phyloP scores from a whole-genome alignment of 169 alveolate species.

The Toxoplasma gondii region DNA sequence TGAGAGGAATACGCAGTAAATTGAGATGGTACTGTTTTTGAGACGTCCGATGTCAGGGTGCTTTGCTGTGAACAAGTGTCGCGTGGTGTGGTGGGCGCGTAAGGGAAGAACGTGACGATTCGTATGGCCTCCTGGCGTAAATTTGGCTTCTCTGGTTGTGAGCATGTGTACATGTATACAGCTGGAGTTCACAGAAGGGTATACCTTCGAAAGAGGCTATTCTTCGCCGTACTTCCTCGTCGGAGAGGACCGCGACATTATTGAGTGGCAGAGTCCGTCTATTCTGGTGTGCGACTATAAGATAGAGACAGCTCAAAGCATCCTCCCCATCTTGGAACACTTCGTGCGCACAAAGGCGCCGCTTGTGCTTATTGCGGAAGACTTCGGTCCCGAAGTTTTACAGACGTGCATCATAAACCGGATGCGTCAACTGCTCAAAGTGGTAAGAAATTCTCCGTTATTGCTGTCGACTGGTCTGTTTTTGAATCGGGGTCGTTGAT shows the following conservation, averaged over 20 bases:
- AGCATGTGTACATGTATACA: constrained; percentile 15
- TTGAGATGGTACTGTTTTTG: background rate
- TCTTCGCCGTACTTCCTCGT: constrained; percentile 87
- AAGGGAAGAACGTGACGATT: too few relatives aligned
- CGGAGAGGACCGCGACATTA: constrained; percentile 86
- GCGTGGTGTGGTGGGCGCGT: too few relatives aligned
- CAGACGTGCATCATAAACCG: constrained; percentile 87
- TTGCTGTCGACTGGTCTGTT: background rate
- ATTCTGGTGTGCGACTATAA: constrained; percentile 85
- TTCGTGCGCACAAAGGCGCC: constrained; percentile 84
- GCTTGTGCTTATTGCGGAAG: constrained; percentile 88
- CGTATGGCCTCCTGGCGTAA: too few relatives aligned
- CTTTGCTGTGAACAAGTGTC: too few relatives aligned
- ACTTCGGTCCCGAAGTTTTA: constrained; percentile 87
- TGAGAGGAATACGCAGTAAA: background rate
- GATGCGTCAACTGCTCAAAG: constrained; percentile 87
- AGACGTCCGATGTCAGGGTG: too few relatives aligned
- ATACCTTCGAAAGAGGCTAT: constrained; percentile 87
- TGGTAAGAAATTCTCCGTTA: constrained; percentile 64
- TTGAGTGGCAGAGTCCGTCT: constrained; percentile 83
- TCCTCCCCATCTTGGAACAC: constrained; percentile 85
- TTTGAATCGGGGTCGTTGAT: constrained; percentile 6
- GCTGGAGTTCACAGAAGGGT: constrained; percentile 89
- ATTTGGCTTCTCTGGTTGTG: background rate
- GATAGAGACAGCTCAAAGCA: constrained; percentile 83